Percentiles rank a stretch among this genome's conserved stretches.
Conservation (phyloP, 2,329 filamentous ascomycete species). For the Phialophora expanda region DNA sequence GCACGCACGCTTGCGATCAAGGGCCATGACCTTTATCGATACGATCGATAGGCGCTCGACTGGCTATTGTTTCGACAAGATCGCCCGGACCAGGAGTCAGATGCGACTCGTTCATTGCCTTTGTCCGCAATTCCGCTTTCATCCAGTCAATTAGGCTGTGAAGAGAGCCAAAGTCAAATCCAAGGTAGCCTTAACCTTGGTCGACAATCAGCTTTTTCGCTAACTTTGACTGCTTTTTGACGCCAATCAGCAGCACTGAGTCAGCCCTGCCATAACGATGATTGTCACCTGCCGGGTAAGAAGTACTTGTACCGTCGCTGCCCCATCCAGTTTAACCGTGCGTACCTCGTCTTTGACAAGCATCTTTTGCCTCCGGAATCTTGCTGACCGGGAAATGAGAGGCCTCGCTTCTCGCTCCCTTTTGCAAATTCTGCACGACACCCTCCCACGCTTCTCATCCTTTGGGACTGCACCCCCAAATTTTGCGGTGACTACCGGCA, state of each 20-base stretch:
- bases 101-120: not conserved
- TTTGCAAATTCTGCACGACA: constrained; percentile 1
- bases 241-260: not conserved
- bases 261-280: not conserved
- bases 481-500: not conserved
- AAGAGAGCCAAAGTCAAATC: constrained; percentile 5
- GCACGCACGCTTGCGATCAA: not conserved
- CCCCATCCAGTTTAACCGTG: not conserved
- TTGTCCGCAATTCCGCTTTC: not conserved
- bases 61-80: not conserved
- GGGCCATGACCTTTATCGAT: constrained; percentile 1
- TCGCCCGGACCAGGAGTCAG: not conserved
- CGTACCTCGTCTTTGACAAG: not conserved
- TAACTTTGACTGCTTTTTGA: not conserved
- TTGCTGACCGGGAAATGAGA: not conserved
- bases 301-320: not conserved
- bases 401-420: constrained; percentile 6
- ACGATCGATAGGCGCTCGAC: constrained; percentile 8
- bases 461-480: constrained; percentile 2
- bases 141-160: not conserved
- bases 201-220: not conserved
- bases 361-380: not conserved
- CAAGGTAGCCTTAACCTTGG: constrained; percentile 1
- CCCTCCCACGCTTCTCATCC: constrained; percentile 12
- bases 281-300: not conserved